Base-by-base conservation (phyloP, 1,284 basidiomycete genomes). In the Trichosporon sp. region DNA sequence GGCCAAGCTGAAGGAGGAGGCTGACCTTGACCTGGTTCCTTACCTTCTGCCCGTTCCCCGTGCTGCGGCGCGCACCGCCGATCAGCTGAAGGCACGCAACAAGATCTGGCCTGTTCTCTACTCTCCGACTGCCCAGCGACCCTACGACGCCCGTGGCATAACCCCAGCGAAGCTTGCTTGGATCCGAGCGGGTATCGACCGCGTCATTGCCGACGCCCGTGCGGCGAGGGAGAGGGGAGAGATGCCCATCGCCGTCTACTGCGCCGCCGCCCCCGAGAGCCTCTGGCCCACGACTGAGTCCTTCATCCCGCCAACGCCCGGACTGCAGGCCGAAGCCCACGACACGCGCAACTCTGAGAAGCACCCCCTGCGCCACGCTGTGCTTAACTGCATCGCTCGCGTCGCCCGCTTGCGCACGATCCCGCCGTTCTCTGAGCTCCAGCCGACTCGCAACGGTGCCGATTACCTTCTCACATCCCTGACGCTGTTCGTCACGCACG, bases 401-500 rank as follows among this genome's bases (percentile, higher is more conserved):
- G 81, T 87, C 37, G 86, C 86, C 2, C 75, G 81, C 6, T 74
- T 88, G 85, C 75, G 89, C 85, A 75, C 87, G 85, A n/a, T 81
- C 77, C 79, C 82, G 46, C 83, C 85, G 3, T 84, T 83, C 68
- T 71, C 72, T 14, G 79, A 80, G 21, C 76, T 79, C 14, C 69
- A 76, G 43, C 80, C 77, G 64, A 81, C 77, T 26, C 71, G 82
- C 59, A 92, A 92, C 77, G 91, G 91, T 12, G 85, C 89, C 2
- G 90, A 91, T 79, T 98, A 97, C 83, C 90, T 97, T 38, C 87
- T 97, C 48, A 97, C 93, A 0, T 89, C 89, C 0, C 87, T 90
- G 32, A 89, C 90, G 1, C 85, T 97, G 26, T 97, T 97, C 85
- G 88, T 90, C 66, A 93, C 93, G 1, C 95, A 98, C 82, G 95